Evolutionary conservation across 1,284 basidiomycete genomes (phyloP).

Genomic region (Apiotrichum brassicae): DNA sequence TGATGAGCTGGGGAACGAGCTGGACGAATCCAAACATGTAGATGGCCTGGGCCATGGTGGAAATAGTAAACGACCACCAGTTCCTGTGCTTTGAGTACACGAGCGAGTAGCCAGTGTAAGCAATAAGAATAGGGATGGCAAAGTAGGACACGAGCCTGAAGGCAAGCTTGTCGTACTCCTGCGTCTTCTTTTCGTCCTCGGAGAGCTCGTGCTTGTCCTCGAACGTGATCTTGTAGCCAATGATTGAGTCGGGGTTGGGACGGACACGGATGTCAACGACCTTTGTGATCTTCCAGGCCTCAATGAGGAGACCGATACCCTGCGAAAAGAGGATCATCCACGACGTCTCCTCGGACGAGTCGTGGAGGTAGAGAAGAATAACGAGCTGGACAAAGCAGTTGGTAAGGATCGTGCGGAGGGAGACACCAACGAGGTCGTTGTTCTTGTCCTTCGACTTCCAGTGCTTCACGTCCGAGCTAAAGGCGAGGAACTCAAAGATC

Average conservation of each 20-base stretch:
- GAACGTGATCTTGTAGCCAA: slow-evolving; percentile 76
- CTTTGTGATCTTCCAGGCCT: slow-evolving; percentile 84
- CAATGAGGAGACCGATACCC: slow-evolving; percentile 78
- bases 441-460: slow-evolving; percentile 92
- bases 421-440: slow-evolving; percentile 52
- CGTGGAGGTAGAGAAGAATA: slow-evolving; percentile 85
- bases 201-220: slow-evolving; percentile 87
- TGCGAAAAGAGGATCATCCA: slow-evolving; percentile 93
- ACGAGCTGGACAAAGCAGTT: slow-evolving; percentile 87
- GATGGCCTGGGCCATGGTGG: slow-evolving; percentile 50
- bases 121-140: slow-evolving; percentile 74
- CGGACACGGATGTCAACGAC: slow-evolving; percentile 75
- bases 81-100: slow-evolving; percentile 61
- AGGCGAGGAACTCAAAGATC: slow-evolving; percentile 89
- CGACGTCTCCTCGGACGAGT: slow-evolving; percentile 87
- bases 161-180: slow-evolving; percentile 61
- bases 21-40: slow-evolving; percentile 94
- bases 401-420: slow-evolving; percentile 67
- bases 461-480: slow-evolving; percentile 87
- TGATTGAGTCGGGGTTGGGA: slow-evolving; percentile 54
- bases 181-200: slow-evolving; percentile 96
- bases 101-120: slow-evolving; percentile 77
- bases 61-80: slow-evolving; percentile 93
- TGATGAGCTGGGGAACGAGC: slow-evolving; percentile 76
- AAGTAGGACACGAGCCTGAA: slow-evolving; percentile 73